Conservation (phyloP, 768 basidiomycete species). For the Trametes villosa region DNA sequence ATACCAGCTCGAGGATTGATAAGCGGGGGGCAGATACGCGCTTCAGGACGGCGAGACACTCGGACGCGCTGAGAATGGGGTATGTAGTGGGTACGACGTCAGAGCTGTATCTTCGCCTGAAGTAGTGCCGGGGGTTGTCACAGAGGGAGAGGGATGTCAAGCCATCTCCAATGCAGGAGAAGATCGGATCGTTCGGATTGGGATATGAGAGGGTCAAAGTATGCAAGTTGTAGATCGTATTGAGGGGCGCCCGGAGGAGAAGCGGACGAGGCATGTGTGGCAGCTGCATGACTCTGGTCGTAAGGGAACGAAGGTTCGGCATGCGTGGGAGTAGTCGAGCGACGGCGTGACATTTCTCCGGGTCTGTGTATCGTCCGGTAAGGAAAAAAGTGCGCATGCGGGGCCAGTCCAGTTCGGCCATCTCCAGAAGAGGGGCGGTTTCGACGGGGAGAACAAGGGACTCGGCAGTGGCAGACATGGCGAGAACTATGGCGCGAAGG, state of each 20-base stretch:
- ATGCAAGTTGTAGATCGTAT: background rate
- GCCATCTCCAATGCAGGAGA: background rate
- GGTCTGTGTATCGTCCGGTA: background rate
- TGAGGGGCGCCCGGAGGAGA: background rate
- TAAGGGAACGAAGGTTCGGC: background rate
- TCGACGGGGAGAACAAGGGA: background rate
- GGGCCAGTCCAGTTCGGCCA: background rate
- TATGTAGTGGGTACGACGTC: too few species aligned
- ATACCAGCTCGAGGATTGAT: background rate
- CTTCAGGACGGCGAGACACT: background rate
- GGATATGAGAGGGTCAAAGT: background rate
- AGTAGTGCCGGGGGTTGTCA: slow-evolving; percentile 4
- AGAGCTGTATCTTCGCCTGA: background rate
- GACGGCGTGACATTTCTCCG: background rate
- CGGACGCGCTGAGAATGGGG: background rate
- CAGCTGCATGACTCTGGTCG: background rate
- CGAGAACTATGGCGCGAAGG: background rate
- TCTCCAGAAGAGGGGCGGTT: background rate
- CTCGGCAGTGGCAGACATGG: background rate
- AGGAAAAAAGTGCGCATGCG: background rate
- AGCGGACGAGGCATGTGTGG: background rate
- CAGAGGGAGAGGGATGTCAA: background rate
- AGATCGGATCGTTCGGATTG: slow-evolving; percentile 1
- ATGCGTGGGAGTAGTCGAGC: background rate
- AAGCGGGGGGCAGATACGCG: background rate